These are phyloP conservation scores for barley (Hordeum vulgare) DNA, from an alignment of 176 grass and related monocot species.

Conservation along the genomic window DNA sequence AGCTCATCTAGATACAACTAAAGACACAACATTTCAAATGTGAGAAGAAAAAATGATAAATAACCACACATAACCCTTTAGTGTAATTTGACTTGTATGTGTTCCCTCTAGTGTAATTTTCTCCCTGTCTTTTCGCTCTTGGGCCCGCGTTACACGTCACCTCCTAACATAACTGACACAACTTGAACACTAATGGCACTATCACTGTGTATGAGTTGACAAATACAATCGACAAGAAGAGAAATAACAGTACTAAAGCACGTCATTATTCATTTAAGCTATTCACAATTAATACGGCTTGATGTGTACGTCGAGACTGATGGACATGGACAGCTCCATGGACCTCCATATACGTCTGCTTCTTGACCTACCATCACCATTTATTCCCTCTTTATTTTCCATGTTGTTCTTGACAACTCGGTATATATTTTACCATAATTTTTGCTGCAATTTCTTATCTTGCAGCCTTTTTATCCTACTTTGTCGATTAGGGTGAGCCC, in stretches of 20 bases:
- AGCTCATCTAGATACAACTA: neutral
- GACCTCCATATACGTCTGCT: constrained; percentile 13
- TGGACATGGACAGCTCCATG: constrained; percentile 28
- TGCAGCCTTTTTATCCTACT: neutral
- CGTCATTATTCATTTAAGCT: neutral
- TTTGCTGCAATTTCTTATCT: neutral
- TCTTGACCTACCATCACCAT: neutral
- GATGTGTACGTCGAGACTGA: neutral
- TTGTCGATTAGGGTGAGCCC: neutral
- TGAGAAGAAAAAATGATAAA: neutral
- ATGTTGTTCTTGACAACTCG: neutral
- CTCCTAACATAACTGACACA: neutral
- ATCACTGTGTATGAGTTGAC: neutral
- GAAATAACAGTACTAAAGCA: neutral
- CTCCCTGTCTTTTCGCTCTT: neutral
- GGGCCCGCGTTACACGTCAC: neutral
- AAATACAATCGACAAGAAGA: neutral
- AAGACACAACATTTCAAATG: neutral
- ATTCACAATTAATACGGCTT: neutral
- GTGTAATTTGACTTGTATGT: neutral
- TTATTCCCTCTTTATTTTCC: neutral
- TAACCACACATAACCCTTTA: neutral
- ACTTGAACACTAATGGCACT: neutral
- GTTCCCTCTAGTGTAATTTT: neutral
- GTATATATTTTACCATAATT: neutral